Conservation (phyloP, 1,284 basidiomycete genomes). For the Leccinum discolor region DNA sequence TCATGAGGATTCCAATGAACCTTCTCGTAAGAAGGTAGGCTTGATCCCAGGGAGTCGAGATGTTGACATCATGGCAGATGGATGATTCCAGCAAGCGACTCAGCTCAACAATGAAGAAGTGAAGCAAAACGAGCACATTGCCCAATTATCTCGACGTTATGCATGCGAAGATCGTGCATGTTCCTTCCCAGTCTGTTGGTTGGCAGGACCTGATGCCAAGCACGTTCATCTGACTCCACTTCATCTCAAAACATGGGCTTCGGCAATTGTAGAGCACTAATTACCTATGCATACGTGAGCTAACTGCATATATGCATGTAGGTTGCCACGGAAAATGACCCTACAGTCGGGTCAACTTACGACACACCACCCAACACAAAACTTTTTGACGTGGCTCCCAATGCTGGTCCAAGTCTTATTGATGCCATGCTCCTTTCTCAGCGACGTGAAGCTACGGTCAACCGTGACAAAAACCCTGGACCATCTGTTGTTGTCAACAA, state of each 20-base stretch:
- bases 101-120: neutral
- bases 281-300: neutral
- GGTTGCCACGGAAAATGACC: neutral
- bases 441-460: neutral
- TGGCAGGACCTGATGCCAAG: neutral
- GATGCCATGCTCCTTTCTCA: neutral
- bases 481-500: neutral
- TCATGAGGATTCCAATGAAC: neutral
- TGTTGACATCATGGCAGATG: neutral
- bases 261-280: neutral
- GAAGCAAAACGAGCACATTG: neutral
- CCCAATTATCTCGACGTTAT: neutral
- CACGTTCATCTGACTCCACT: neutral
- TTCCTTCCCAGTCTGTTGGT: neutral
- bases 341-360: neutral
- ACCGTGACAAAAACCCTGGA: neutral
- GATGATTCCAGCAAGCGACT: neutral
- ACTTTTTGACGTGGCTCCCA: neutral
- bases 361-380: neutral
- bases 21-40: neutral
- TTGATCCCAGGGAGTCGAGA: neutral
- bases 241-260: neutral
- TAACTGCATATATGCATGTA: neutral
- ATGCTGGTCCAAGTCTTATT: neutral
- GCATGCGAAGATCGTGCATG: neutral